A percentile compares a stretch with the other conserved stretches of the same genome.
phyloP scores from a whole-genome alignment of 2,329 filamentous ascomycete genomes.

The Teratosphaeria destructans region DNA sequence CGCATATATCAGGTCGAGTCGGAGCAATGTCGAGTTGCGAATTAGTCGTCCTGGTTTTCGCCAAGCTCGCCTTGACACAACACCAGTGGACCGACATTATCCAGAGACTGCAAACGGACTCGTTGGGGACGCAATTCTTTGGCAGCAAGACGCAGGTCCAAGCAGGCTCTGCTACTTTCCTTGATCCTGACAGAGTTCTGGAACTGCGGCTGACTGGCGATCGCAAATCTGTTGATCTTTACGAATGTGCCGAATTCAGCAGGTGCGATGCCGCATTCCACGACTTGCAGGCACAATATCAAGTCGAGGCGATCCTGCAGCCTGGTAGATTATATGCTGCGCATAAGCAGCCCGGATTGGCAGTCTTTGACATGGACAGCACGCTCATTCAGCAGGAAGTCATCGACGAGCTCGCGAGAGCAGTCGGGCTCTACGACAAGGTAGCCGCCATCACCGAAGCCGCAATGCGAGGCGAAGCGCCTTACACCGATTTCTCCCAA shows the following conservation, averaged over 20 bases:
- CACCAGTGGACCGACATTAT: neutral
- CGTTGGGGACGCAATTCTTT: neutral
- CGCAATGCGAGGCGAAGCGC: slow-evolving; percentile 80
- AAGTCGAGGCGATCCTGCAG: slow-evolving; percentile 15
- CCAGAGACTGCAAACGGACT: neutral
- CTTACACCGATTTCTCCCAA: slow-evolving; percentile 66
- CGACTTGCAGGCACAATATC: neutral
- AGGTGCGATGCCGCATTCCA: neutral
- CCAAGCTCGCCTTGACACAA: neutral
- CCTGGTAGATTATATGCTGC: slow-evolving; percentile 10
- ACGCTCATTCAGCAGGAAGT: slow-evolving; percentile 96
- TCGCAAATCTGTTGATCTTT: neutral
- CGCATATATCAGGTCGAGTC: neutral
- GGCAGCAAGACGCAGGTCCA: neutral
- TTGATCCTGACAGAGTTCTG: neutral
- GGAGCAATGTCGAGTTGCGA: neutral
- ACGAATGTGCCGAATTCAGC: neutral
- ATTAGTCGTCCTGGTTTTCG: neutral
- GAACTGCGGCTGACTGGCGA: neutral
- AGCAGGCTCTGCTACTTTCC: neutral
- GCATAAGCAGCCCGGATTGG: slow-evolving; percentile 46
- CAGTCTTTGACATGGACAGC: slow-evolving; percentile 98
- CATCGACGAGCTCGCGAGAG: slow-evolving; percentile 85
- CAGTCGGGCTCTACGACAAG: slow-evolving; percentile 55
- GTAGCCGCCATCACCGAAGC: slow-evolving; percentile 84